Conservation (phyloP, 208 protist species). For the Trichomonas vaginalis region DNA sequence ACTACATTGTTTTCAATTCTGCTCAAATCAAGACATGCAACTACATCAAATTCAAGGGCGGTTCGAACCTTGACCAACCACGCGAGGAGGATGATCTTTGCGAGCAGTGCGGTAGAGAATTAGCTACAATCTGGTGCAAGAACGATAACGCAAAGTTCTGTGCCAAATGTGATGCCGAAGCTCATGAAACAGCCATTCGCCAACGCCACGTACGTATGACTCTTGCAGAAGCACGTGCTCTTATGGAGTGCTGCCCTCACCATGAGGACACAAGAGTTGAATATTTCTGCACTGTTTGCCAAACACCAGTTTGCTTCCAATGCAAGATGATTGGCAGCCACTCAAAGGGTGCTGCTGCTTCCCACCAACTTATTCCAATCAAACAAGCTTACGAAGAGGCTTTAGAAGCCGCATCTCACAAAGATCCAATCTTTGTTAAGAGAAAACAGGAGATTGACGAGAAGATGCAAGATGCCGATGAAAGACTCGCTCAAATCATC, state of each 20-base stretch:
- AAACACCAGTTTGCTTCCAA: not conserved
- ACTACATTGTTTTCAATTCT: not conserved
- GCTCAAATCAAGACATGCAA: not conserved
- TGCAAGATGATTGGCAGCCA: conserved; percentile 2
- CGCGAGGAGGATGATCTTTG: not conserved
- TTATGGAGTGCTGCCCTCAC: not conserved
- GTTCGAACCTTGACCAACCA: not conserved
- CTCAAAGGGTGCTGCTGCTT: not conserved
- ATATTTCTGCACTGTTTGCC: not conserved
- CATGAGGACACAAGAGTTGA: not conserved
- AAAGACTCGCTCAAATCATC: not conserved
- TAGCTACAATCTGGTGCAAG: not conserved
- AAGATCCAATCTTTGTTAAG: not conserved
- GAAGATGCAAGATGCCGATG: not conserved
- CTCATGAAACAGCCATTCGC: not conserved
- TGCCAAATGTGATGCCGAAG: not conserved
- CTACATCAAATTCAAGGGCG: not conserved
- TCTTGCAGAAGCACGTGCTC: not conserved
- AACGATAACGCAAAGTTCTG: not conserved
- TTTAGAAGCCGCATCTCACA: not conserved
- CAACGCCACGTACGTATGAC: not conserved
- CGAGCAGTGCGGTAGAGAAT: not conserved
- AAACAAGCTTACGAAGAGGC: not conserved
- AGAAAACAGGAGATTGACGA: not conserved
- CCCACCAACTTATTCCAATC: not conserved